These are phyloP conservation scores for Nemania sp. DNA, from an alignment of 2,329 filamentous ascomycete genomes.

Conservation along the genomic window DNA sequence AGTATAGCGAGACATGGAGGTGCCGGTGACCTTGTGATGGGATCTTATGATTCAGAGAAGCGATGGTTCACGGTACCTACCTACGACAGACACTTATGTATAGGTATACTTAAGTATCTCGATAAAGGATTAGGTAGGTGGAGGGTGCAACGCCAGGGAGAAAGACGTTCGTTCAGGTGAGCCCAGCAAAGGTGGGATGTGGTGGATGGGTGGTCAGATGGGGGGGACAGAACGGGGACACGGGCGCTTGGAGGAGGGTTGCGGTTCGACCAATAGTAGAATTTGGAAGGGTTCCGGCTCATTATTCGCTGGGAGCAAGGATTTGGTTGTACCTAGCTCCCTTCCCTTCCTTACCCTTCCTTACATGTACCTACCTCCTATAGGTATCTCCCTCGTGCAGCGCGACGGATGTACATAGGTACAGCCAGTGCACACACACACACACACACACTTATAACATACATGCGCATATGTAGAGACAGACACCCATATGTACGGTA, in stretches of 20 bases:
- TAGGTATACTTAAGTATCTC: too few relatives aligned
- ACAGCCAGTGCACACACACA: neutral
- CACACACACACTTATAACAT: too few relatives aligned
- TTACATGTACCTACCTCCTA: too few relatives aligned
- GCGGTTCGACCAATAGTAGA: slow-evolving; percentile 29
- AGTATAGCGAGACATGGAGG: slow-evolving; percentile 13
- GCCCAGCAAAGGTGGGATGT: slow-evolving; percentile 21
- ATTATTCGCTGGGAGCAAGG: slow-evolving; percentile 23
- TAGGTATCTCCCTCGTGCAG: neutral
- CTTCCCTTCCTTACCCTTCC: neutral
- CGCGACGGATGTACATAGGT: neutral
- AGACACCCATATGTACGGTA: slow-evolving; percentile 24
- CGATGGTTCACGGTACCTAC: slow-evolving; percentile 3
- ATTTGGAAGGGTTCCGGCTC: neutral
- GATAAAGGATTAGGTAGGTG: too few relatives aligned
- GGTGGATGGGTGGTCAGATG: slow-evolving; percentile 39
- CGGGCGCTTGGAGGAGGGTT: slow-evolving; percentile 35
- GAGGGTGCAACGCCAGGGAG: slow-evolving; percentile 21
- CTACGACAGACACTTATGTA: neutral
- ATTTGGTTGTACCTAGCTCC: neutral
- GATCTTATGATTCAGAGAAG: slow-evolving; percentile 33
- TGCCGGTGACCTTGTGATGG: slow-evolving; percentile 33
- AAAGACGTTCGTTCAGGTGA: slow-evolving; percentile 31
- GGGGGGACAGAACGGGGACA: slow-evolving; percentile 16
- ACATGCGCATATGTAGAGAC: too few relatives aligned